Percentiles rank a stretch among this genome's conserved stretches.
phyloP scores from a whole-genome alignment of 2,329 filamentous ascomycete species.

The Fusarium pseudoanthophilum region DNA sequence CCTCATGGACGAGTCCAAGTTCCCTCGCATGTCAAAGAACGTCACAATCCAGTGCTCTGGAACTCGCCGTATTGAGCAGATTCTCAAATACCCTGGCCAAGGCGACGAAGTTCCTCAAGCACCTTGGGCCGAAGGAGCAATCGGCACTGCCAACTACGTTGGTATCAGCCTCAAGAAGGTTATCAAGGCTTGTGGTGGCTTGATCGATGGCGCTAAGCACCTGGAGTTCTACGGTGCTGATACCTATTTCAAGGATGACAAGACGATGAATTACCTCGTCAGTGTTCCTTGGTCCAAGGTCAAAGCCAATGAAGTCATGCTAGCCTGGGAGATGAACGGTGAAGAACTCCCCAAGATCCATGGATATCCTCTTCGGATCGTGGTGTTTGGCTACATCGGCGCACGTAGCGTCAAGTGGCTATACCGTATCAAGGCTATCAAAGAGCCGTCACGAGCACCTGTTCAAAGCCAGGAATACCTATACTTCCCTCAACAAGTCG shows the following conservation, averaged over 20 bases:
- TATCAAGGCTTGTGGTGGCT: constrained; percentile 75
- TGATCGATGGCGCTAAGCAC: constrained; percentile 65
- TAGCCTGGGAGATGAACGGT: constrained; percentile 79
- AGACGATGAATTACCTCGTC: constrained; percentile 74
- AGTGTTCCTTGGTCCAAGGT: constrained; percentile 75
- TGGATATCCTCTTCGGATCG: constrained; percentile 69
- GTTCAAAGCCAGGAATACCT: constrained; percentile 74
- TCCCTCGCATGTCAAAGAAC: constrained; percentile 67
- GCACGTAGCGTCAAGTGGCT: constrained; percentile 73
- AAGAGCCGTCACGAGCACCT: constrained; percentile 64
- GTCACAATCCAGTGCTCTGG: constrained; percentile 76
- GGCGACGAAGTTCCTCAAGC: constrained; percentile 69
- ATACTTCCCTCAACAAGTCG: constrained; percentile 75
- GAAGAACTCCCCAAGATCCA: constrained; percentile 72
- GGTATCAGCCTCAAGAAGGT: constrained; percentile 75
- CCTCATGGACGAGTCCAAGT: constrained; percentile 67
- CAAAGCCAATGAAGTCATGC: constrained; percentile 71
- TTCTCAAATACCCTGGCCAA: constrained; percentile 71
- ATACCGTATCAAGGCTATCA: constrained; percentile 70
- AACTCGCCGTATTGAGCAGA: constrained; percentile 76
- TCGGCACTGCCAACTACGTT: constrained; percentile 71
- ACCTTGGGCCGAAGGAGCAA: constrained; percentile 74
- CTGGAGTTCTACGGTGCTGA: constrained; percentile 77
- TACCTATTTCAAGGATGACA: constrained; percentile 76
- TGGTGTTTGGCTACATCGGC: constrained; percentile 75